Conservation (phyloP, 2,329 filamentous ascomycete species). For the Fusarium sp. region DNA sequence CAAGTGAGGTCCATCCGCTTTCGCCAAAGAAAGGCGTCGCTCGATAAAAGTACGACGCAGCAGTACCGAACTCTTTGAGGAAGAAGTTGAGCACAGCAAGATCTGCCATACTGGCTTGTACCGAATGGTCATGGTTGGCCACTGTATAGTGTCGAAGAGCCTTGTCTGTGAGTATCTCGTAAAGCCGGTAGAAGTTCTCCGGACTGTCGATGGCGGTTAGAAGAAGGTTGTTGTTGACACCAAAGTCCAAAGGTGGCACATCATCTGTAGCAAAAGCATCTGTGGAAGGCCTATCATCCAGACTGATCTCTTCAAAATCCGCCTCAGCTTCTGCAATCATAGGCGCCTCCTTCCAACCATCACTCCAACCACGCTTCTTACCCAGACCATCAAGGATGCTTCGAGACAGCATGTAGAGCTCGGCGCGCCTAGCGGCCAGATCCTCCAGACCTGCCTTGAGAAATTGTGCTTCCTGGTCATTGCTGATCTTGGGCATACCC, state of each 20-base stretch:
- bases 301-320: conserved; percentile 71
- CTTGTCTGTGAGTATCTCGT: conserved; percentile 85
- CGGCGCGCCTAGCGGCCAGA: conserved; percentile 84
- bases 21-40: conserved; percentile 85
- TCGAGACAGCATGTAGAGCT: conserved; percentile 84
- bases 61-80: conserved; percentile 79
- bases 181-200: conserved; percentile 76
- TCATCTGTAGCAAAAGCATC: conserved; percentile 27
- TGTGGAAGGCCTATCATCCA: conserved; percentile 60
- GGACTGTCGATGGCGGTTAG: conserved; percentile 72
- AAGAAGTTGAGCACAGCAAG: conserved; percentile 88
- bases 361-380: conserved; percentile 79
- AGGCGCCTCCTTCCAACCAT: conserved; percentile 79
- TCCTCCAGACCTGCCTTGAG: conserved; percentile 81
- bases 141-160: conserved; percentile 87
- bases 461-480: conserved; percentile 63
- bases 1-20: conserved; percentile 83
- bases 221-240: conserved; percentile 66
- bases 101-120: conserved; percentile 85
- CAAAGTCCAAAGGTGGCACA: conserved; percentile 51
- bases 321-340: conserved; percentile 62
- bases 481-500: conserved; percentile 59
- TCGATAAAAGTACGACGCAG: conserved; percentile 83
- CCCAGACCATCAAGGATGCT: conserved; percentile 84
- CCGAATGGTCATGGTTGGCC: conserved; percentile 83